Base-by-base conservation (phyloP, 495 filamentous ascomycete genomes). In the Hypomontagnella monticulosa region DNA sequence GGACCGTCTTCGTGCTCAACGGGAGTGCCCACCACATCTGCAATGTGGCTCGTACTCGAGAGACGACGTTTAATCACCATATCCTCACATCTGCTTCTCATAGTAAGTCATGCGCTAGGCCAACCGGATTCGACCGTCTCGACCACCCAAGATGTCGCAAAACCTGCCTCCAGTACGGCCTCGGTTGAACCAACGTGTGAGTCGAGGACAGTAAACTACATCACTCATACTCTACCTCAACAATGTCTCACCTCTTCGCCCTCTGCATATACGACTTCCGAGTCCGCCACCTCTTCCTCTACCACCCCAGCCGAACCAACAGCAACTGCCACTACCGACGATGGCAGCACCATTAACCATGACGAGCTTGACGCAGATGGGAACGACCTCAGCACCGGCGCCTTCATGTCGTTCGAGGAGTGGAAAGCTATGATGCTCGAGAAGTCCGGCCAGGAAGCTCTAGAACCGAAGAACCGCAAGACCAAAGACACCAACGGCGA, bases 361-460 rank as follows among this genome's bases (percentile, higher is more conserved):
- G 44, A 61, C 9, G 68, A 71, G 40, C 44, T 58, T 10, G 71
- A 73, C 36, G 57, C 62, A 6, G 70, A 74, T 30, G 67, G 63
- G 9, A 67, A 79, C 53, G 86, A 90, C 14, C 84, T 97, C 6
- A 90, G 93, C 67, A 89, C 90, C 36, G 88, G 88, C 27, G 88
- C 92, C 30, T 98, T 99, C 72, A 89, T 99, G 50, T 97, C 95
- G 0, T 99, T 99, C 69, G 95, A 97, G 71, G 94, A 98, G 66
- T 99, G 95, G 95, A 97, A 96, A 78, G 91, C 91, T 70, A 91
- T 93, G 80, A 97, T 96, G 75, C 80, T 97, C 10, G 92, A 88
- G 33, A 92, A 91, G 70, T 89, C 86, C 3, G 95, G 92, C 2
- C 93, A 96, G 70, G 93, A 93, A 16, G 87, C 86, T 7, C 88